Percentiles rank a stretch among this genome's conserved stretches.
Evolutionary conservation across 2,329 filamentous ascomycete genomes (phyloP).

Genomic region (Penicillium brevicompactum): DNA sequence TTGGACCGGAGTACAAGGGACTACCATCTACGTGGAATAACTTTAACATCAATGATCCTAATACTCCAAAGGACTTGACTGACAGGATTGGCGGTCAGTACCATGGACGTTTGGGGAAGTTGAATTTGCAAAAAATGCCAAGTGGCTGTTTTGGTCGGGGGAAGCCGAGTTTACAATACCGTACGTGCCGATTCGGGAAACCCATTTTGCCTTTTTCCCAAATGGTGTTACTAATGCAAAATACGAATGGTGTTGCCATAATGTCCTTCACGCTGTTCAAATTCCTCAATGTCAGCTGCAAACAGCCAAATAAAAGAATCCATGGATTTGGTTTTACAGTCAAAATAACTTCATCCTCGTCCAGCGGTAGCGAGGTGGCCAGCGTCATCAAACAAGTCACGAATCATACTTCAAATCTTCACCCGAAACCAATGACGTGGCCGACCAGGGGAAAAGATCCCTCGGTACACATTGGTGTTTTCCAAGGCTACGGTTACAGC

Average conservation of each 20-base stretch:
- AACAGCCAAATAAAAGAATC: not conserved
- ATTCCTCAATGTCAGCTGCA: not conserved
- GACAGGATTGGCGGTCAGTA: constrained; percentile 1
- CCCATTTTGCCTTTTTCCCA: constrained; percentile 2
- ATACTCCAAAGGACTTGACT: not conserved
- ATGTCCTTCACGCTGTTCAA: not conserved
- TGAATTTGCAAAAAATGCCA: not conserved
- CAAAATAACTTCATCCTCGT: not conserved
- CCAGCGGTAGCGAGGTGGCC: constrained; percentile 3
- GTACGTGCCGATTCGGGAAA: not conserved
- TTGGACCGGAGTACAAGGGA: not conserved
- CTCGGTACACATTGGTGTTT: constrained; percentile 3
- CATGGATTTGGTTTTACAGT: not conserved
- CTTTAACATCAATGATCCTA: too few relatives aligned
- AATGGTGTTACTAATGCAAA: not conserved
- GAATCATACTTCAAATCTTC: constrained; percentile 8
- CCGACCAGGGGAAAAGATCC: constrained; percentile 1
- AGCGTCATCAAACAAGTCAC: not conserved
- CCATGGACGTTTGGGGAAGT: not conserved
- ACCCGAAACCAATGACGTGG: constrained; percentile 25
- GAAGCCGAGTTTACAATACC: constrained; percentile 7
- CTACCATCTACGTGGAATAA: too few relatives aligned
- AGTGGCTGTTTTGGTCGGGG: constrained; percentile 9
- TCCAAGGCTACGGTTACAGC: not conserved
- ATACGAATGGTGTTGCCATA: too few relatives aligned